Evolutionary conservation across 768 basidiomycete species (phyloP), one percentile per base, ranked within the genome.

Genomic region (Coprinopsis cinerea): DNA sequence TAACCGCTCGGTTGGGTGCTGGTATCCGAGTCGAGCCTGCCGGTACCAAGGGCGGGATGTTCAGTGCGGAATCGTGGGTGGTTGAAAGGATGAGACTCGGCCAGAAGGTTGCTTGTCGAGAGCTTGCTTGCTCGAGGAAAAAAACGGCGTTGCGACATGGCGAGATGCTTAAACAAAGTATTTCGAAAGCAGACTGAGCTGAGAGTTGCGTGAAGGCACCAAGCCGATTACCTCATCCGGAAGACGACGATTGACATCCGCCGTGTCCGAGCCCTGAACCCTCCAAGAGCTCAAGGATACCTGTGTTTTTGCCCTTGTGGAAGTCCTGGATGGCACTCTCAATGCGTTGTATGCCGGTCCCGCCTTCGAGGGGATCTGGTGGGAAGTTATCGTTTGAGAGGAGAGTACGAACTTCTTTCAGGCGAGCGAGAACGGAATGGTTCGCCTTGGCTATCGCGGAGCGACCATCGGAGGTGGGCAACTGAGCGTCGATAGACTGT

Each of bases 381-480:
- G 5, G 66, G n/a, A n/a, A n/a, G 50, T 7, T 71, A 67, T 20
- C 65, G 14, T 48, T 60, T 44, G 69, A 67, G 3, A 74, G 72
- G 47, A 73, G 64, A 48, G 69, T 70, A 48, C 78, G 74, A 10
- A 79, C 77, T 56, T 69, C 73, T 59, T 68, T 70, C 49, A 88
- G 65, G 43, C 84, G 77, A 35, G 66, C 67, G 11, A 78, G 61
- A 23, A 88, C 75, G 1, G 67, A 67, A 26, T 61, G 59, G 52
- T 74, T 81, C 5, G 79, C 79, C 28, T 70, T 67, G 43, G 65
- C 64, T 28, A 83, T 52, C 15, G 70, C 72, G 9, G 54, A 55
- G 24, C 49, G 53, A 1, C 62, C 67, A n/a, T 63, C 59, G 7
- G 59, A 48, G 10, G 11, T n/a, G n/a, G n/a, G n/a, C n/a, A n/a